Evolutionary conservation across 108 stramenopile genomes (phyloP).

Genomic region (Cyclotella sp.): DNA sequence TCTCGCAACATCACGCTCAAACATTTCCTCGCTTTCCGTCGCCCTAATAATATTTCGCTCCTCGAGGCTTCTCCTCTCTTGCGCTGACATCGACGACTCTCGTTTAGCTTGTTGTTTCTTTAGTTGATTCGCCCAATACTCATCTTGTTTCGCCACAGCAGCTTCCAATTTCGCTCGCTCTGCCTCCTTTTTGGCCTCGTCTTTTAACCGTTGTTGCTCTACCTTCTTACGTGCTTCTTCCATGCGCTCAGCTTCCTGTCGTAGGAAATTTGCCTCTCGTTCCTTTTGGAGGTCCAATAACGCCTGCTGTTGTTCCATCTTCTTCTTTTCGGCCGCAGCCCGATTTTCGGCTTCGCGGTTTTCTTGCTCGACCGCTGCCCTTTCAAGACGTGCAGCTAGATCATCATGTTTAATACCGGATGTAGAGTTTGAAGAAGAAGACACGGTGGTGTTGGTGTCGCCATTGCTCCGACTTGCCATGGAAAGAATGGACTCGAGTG

Average conservation of each 20-base stretch:
- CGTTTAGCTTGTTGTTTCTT: slow-evolving; percentile 44
- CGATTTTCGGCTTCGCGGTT: slow-evolving; percentile 47
- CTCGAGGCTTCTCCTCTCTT: slow-evolving; percentile 34
- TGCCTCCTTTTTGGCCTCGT: slow-evolving; percentile 38
- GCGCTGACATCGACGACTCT: slow-evolving; percentile 7
- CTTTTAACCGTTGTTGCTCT: slow-evolving; percentile 29
- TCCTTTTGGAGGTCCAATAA: slow-evolving; percentile 31
- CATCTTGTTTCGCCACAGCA: slow-evolving; percentile 59
- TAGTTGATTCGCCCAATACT: slow-evolving; percentile 62
- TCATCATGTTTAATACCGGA: slow-evolving; percentile 27
- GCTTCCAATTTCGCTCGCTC: slow-evolving; percentile 45
- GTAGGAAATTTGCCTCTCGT: slow-evolving; percentile 45
- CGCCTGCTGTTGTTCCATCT: slow-evolving; percentile 25
- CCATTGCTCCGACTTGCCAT: slow-evolving; percentile 29
- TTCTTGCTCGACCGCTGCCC: slow-evolving; percentile 57
- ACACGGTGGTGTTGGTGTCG: slow-evolving; percentile 16
- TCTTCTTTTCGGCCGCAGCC: slow-evolving; percentile 39
- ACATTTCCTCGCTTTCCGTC: slow-evolving; percentile 34
- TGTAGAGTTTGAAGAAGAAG: slow-evolving; percentile 10
- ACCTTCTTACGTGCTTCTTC: slow-evolving; percentile 39
- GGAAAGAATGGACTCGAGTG: slow-evolving; percentile 45
- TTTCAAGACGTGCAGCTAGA: slow-evolving; percentile 57
- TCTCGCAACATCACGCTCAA: slow-evolving; percentile 39
- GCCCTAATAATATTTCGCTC: slow-evolving; percentile 15
- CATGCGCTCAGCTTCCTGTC: slow-evolving; percentile 42